A percentile compares a stretch with the other conserved stretches of the same genome.
phyloP scores from a whole-genome alignment of 345 rosid genomes.

The Eutrema heterophyllum region DNA sequence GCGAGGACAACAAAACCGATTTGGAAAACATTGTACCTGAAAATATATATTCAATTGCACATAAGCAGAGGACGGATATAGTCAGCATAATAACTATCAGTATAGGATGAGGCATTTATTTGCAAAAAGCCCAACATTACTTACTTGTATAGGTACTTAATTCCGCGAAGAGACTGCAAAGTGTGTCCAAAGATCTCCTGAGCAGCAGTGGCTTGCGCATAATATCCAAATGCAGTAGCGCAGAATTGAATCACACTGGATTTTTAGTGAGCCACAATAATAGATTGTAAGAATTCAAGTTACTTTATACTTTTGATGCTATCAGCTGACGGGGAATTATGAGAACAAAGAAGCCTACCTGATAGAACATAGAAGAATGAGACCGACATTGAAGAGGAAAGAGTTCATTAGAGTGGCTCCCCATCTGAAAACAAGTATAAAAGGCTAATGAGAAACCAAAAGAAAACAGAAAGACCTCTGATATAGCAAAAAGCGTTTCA shows the following conservation, averaged over 20 bases:
- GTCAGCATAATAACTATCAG: neutral
- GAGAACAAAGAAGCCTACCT: slow-evolving; percentile 44
- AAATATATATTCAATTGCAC: neutral
- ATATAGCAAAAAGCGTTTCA: slow-evolving; percentile 2
- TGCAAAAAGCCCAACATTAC: slow-evolving; percentile 17
- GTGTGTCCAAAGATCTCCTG: slow-evolving; percentile 98
- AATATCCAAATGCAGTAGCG: slow-evolving; percentile 88
- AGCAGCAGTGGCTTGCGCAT: slow-evolving; percentile 96
- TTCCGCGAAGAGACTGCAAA: slow-evolving; percentile 90
- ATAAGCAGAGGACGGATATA: neutral
- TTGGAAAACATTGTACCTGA: slow-evolving; percentile 93
- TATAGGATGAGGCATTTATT: neutral
- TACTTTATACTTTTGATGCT: slow-evolving; percentile 2
- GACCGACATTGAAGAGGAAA: slow-evolving; percentile 93
- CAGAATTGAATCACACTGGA: slow-evolving; percentile 95
- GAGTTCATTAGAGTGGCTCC: slow-evolving; percentile 98
- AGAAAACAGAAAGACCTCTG: neutral
- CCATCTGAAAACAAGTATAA: slow-evolving; percentile 57
- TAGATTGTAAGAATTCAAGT: neutral
- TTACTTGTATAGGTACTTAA: slow-evolving; percentile 88
- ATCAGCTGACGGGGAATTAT: neutral
- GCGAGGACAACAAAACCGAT: slow-evolving; percentile 73
- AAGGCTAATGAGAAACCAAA: slow-evolving; percentile 25
- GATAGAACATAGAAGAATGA: slow-evolving; percentile 85
- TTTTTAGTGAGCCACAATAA: slow-evolving; percentile 17